phyloP scores from a whole-genome alignment of 2,329 filamentous ascomycete genomes.

The Xylaria sp. region DNA sequence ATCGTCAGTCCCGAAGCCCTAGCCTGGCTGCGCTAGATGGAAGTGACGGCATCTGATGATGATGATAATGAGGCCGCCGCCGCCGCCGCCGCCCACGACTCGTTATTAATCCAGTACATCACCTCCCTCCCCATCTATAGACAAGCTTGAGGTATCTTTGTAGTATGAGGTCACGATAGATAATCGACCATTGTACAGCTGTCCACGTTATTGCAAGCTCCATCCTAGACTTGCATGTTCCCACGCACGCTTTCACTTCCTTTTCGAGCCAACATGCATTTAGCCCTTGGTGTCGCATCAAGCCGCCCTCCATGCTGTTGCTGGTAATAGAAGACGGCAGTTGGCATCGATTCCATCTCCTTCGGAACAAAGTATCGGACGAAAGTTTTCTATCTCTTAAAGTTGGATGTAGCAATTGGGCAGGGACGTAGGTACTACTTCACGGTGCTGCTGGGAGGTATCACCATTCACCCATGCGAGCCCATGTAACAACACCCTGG shows the following conservation, averaged over 20 bases:
- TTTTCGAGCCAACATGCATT: conserved; percentile 4
- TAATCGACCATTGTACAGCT: neutral
- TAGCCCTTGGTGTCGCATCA: conserved; percentile 1
- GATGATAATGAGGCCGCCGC: no score
- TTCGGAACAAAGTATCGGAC: neutral
- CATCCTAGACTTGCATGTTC: neutral
- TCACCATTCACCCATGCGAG: no score
- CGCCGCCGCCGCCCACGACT: no score
- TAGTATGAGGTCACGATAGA: neutral
- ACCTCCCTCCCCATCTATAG: neutral
- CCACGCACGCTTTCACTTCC: neutral
- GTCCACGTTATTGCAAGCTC: neutral
- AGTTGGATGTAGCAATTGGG: conserved; percentile 12
- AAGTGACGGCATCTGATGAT: conserved; percentile 12
- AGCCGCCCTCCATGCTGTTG: neutral
- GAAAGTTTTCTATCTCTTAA: neutral
- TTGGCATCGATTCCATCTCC: neutral
- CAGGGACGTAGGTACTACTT: neutral
- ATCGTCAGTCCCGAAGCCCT: conserved; percentile 15
- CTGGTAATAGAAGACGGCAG: neutral
- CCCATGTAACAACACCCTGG: no score
- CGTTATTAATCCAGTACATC: neutral
- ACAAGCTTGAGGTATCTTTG: neutral
- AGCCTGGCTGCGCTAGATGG: no score
- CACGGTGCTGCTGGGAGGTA: no score